phyloP scores from a whole-genome alignment of 768 basidiomycete species.

The Tylopilus balloui region DNA sequence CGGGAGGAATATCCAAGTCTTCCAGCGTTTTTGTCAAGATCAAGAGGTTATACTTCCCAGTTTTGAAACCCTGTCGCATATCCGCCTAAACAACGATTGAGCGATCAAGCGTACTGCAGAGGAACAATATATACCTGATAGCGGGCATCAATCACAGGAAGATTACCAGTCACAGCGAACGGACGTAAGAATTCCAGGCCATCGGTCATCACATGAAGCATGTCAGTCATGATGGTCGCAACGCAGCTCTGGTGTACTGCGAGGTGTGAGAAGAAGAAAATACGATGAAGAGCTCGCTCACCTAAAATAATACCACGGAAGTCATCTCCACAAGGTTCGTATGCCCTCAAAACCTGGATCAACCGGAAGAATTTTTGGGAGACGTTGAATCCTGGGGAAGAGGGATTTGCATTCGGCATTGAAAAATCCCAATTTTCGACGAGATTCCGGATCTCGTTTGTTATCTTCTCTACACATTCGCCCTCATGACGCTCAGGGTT shows the following conservation, averaged over 20 bases:
- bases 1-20: conserved; percentile 56
- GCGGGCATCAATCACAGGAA: conserved; percentile 29
- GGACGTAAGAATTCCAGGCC: conserved; percentile 53
- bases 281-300: conserved; percentile 33
- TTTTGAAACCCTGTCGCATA: conserved; percentile 44
- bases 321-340: conserved; percentile 45
- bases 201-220: conserved; percentile 52
- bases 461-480: conserved; percentile 25
- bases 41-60: conserved; percentile 60
- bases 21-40: conserved; percentile 55
- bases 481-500: conserved; percentile 36
- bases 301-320: conserved; percentile 73
- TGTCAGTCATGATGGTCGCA: conserved; percentile 55
- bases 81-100: conserved; percentile 37
- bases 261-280: conserved; percentile 26
- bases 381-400: conserved; percentile 60
- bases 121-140: conserved; percentile 30
- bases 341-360: conserved; percentile 54
- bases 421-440: conserved; percentile 61
- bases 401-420: conserved; percentile 57
- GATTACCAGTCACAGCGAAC: conserved; percentile 40
- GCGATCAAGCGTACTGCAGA: neutral
- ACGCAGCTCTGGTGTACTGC: conserved; percentile 51
- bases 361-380: conserved; percentile 63
- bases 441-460: conserved; percentile 32